Evolutionary conservation across 805 yeast genomes (phyloP), one percentile per base, ranked within the genome.

Genomic region (Candida fluviatilis): DNA sequence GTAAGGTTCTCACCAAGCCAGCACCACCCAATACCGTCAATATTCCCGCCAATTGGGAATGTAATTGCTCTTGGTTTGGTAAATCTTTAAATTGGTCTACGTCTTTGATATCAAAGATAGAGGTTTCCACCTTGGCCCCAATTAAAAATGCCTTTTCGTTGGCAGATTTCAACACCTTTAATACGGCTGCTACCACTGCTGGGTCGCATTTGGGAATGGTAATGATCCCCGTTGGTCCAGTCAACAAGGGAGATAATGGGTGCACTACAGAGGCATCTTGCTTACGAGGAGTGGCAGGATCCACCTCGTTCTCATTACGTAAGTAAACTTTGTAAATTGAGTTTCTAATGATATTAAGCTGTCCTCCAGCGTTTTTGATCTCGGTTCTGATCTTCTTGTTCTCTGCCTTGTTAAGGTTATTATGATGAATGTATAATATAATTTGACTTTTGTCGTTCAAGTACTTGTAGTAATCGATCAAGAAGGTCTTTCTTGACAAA

Each of bases 11-110:
- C 10, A 84, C 95, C 56, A 91, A 73, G 8, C 95, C 95, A 32
- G 87, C 90, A 54, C 97, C 98, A 41, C 95, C 86, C 46, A 86
- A 70, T 40, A 84, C 64, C n/a, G 90, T 81, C 54, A 91, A 76
- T 39, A 87, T 69, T 8, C 95, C 95, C 10, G 84, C 82, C 49
- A 93, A 75, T 71, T 90, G 85, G 7, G 84, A 78, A 41, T 86
- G 93, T 49, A 91, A 66, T 48, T 81, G 80, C 31, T 75, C 78
- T 54, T 81, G 69, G 4, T 80, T 62, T 31, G 95, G 93, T 54
- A 93, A 73, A 26, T 75, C 78, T 66, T 87, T 84, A 69, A 86
- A 84, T 45, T 69, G 50, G 31, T 75, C 68, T 35, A 90, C 62
- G 39, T 79, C 70, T 1, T 62, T 64, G 18, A 75, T 47, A 49